Evolutionary conservation across 106 monocot species (phyloP), one percentile per base, ranked within the genome.

Genomic region (Platanthera zijinensis): DNA sequence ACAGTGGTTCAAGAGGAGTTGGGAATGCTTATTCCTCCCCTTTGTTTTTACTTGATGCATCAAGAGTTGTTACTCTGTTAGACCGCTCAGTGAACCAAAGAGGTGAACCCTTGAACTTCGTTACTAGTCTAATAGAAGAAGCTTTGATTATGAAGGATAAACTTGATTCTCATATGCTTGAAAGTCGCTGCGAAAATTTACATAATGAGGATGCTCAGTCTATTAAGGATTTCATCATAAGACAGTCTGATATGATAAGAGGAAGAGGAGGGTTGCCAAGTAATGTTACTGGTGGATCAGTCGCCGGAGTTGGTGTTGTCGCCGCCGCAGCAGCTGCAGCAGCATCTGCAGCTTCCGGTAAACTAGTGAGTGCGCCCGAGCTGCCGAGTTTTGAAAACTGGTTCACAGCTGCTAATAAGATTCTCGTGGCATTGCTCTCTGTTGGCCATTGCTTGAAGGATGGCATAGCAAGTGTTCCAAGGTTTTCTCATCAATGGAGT

Each of bases 311-410:
- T 39, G 94, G 94, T 73, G 90, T 94, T 79, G 91, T 87, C 21
- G 94, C 99, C 32, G 92, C 85, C 39, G 97, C 97, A 5, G 94
- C 92, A 0, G 93, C 93, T 18, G 94, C 91, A 8, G 99, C 99
- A 2, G 94, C 93, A 63, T 91, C 90, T 67, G 90, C 99, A 19
- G 83, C 90, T 71, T 73, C 90, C 66, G 74, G 47, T 49, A 99
- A 94, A 74, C 14, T 76, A 32, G 18, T 83, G 28, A 87, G 19
- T 80, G 81, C 87, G 52, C 86, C 90, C 75, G 87, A 90, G 76
- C 87, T 99, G 25, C 99, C 88, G 8, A 81, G 76, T 76, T 14
- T 99, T 19, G 90, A 99, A 63, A 85, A 73, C 17, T 99, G 94
- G 94, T 73, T 87, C 47, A 82, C 82, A 78, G 76, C 75, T 48